Conservation (phyloP, 2,329 filamentous ascomycete genomes). For the Arthroderma uncinatum region DNA sequence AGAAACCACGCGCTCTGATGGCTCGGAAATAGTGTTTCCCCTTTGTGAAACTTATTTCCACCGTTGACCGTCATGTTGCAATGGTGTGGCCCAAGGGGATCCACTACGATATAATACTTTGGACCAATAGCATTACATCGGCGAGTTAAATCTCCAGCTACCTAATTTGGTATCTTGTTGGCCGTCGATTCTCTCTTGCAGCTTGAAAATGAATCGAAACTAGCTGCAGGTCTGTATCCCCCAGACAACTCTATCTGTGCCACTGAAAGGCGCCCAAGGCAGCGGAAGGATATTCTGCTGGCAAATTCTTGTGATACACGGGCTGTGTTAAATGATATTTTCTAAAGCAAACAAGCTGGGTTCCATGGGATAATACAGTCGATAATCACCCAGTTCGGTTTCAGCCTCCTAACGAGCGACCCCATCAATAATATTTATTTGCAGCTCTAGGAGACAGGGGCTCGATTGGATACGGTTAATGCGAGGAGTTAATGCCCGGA, state of each 20-base stretch:
- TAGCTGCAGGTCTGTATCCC: not conserved
- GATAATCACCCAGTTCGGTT: not conserved
- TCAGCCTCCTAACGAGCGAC: not conserved
- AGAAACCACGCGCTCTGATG: not conserved
- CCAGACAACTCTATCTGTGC: not conserved
- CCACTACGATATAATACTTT: not conserved
- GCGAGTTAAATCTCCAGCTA: not conserved
- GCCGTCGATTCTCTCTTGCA: not conserved
- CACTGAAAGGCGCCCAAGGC: not conserved
- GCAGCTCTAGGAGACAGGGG: not conserved
- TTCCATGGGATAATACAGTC: not conserved
- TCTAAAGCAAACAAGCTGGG: not conserved
- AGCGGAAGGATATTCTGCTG: not conserved
- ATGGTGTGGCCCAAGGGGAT: not conserved
- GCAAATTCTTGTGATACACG: not conserved
- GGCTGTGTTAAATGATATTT: not conserved
- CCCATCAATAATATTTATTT: not conserved
- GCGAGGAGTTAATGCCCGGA: not conserved
- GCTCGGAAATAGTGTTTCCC: not conserved
- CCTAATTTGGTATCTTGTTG: not conserved
- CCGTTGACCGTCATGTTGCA: not conserved
- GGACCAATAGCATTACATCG: not conserved
- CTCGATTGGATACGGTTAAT: not conserved
- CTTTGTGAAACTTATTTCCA: not conserved
- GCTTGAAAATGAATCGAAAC: not conserved